Base-by-base conservation (phyloP, 2,329 filamentous ascomycete species). In the Magnaporthales sp. region DNA sequence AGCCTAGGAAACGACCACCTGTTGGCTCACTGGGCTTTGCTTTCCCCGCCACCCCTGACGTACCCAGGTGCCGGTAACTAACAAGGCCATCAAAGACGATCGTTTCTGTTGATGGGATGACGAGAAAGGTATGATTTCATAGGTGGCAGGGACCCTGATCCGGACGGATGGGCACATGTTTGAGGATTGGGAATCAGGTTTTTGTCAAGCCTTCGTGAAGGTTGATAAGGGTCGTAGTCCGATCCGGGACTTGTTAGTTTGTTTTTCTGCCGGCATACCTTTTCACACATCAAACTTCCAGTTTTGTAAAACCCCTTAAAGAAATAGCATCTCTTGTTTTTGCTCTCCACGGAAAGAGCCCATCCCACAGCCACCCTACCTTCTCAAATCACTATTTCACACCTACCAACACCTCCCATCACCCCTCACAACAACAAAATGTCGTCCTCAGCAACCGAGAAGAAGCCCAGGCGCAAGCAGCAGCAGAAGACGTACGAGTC, bases 401-500 rank as follows among this genome's bases (percentile, higher is more conserved):
- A 65, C 4, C 27, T 60, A 65, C 32, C 54, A 58, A 58, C 54
- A 24, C 54, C 54, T 13, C 54, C 54, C 54, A 58, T 58, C 7
- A 58, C 54, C 11, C 54, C 54, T 13, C 54, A 58, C 22, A 63
- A 62, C 32, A 63, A 56, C 67, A 72, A 65, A 61, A 73, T 73
- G 72, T 72, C 73, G 66, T 73, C 76, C 24, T 74, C 75, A 64
- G 71, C n/a, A n/a, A n/a, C 71, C 31, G 69, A 69, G 51, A 71
- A 76, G 68, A 76, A 76, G 69, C 73, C 75, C 67, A 71, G 71
- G 60, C 71, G 72, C 68, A 70, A 72, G 68, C 69, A 70, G 66
- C 70, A 73, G 67, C 71, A 71, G 38, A 46, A 46, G 68, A 69
- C 71, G 27, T 77, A 76, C 71, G 76, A 76, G 69, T 78, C 77